phyloP scores from a whole-genome alignment of 371 early-diverging fungal species.

The Mortierella sp. region DNA sequence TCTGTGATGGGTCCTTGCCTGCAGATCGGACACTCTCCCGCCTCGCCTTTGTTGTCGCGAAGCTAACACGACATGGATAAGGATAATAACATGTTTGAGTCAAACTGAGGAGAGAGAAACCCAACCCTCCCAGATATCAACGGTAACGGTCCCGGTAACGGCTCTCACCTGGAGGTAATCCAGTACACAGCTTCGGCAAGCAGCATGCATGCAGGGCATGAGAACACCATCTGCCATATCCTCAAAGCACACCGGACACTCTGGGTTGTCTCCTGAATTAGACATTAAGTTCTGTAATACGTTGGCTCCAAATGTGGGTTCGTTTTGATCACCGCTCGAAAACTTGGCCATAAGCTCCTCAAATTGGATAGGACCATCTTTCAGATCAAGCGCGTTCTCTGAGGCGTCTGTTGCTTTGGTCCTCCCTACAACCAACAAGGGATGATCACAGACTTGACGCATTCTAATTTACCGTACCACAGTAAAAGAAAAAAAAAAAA shows the following conservation, averaged over 20 bases:
- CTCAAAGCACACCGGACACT: slow-evolving; percentile 66
- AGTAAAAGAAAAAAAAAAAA: no score
- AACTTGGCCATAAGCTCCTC: slow-evolving; percentile 61
- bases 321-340: slow-evolving; percentile 32
- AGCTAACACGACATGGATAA: slow-evolving; percentile 40
- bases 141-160: no score
- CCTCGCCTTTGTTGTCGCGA: slow-evolving; percentile 63
- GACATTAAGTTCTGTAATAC: slow-evolving; percentile 55
- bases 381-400: slow-evolving; percentile 22
- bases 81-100: neutral
- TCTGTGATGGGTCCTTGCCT: slow-evolving; percentile 62
- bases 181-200: slow-evolving; percentile 69
- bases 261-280: slow-evolving; percentile 38
- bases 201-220: slow-evolving; percentile 75
- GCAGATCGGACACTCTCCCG: slow-evolving; percentile 73
- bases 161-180: slow-evolving; percentile 67
- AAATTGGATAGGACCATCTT: slow-evolving; percentile 56
- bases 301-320: slow-evolving; percentile 51
- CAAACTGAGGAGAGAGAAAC: neutral
- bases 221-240: slow-evolving; percentile 61
- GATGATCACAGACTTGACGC: slow-evolving; percentile 77
- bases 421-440: slow-evolving; percentile 59
- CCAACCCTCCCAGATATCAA: no score
- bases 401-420: slow-evolving; percentile 23
- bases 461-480: no score